Evolutionary conservation across 139 green algal species (phyloP), one percentile per base, ranked within the genome.

Genomic region (Coelastrella sp.): DNA sequence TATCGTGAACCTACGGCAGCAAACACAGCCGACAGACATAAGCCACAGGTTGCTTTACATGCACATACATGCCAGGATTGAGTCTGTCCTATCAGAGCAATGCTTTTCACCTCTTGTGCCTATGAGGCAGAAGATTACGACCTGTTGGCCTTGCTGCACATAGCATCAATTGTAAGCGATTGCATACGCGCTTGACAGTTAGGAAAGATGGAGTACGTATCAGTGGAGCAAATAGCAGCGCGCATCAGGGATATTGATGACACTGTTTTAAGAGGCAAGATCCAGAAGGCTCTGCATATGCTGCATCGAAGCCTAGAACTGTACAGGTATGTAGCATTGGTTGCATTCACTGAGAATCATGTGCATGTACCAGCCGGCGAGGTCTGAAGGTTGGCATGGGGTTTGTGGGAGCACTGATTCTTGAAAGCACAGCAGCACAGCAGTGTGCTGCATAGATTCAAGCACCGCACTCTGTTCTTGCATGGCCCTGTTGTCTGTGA

Each of bases 281-380:
- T 87, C 6, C 32, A 64, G 5, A 87, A 87, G 11, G 87, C 87
- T 0, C 67, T 90, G 11, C 35, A 64, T 3, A 51, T 88, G 30
- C 72, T 88, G 32, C 72, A 79, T 9, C 40, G 87, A 25, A 87
- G 72, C 2, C 83, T 87, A 1, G 79, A 69, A 9, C 64, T 90
- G 0, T 88, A 90, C 63, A 87, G 62, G 87, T 88, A 40, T 69
- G 87, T n/a, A n/a, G n/a, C n/a, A n/a, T n/a, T n/a, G n/a, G n/a
- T n/a, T n/a, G n/a, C n/a, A n/a, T 64, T 43, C 8, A 41, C 7
- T 13, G 1, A 23, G 15, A 0, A 1, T 57, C 45, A 57, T 23
- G 15, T 57, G 45, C 45, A 0, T 57, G 11, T 9, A 57, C 45
- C 11, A 1, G 45, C 45, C 11, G 45, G 11, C 45, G 45, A 3